Conservation (phyloP, 1,139 yeast genomes). For the Hansenula lynferdii region DNA sequence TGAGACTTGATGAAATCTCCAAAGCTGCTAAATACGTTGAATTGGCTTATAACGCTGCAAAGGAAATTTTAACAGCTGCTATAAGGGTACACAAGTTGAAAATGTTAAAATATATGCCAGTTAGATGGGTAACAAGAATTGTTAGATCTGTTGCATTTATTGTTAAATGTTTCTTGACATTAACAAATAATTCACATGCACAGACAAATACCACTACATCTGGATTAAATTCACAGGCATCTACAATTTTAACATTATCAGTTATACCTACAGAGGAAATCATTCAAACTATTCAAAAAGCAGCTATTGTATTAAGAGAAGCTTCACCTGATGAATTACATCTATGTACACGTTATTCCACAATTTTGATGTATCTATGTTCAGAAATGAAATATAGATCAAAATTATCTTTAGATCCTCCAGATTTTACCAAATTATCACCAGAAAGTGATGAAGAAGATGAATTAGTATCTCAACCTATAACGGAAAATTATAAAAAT, state of each 20-base stretch:
- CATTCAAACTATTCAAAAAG: slow-evolving; percentile 58
- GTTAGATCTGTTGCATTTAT: slow-evolving; percentile 91
- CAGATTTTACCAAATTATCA: slow-evolving; percentile 17
- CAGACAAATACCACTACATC: slow-evolving; percentile 28
- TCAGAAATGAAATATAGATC: slow-evolving; percentile 56
- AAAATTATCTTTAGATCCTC: slow-evolving; percentile 20
- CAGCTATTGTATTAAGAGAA: slow-evolving; percentile 72
- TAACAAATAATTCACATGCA: slow-evolving; percentile 39
- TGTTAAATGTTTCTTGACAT: slow-evolving; percentile 74
- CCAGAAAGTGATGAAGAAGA: slow-evolving; percentile 17
- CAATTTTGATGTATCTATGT: slow-evolving; percentile 72
- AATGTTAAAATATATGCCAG: slow-evolving; percentile 75
- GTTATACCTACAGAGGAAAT: slow-evolving; percentile 70
- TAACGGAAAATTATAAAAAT: not conserved
- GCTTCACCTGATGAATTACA: slow-evolving; percentile 91
- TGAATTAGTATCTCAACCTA: too few relatives aligned
- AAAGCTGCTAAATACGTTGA: slow-evolving; percentile 76
- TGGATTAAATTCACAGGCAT: slow-evolving; percentile 31
- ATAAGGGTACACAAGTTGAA: slow-evolving; percentile 63
- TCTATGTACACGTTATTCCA: slow-evolving; percentile 75
- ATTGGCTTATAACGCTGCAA: slow-evolving; percentile 80
- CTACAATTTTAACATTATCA: slow-evolving; percentile 54
- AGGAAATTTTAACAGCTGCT: slow-evolving; percentile 70
- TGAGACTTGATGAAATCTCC: slow-evolving; percentile 65
- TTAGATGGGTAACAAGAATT: slow-evolving; percentile 82